phyloP scores from a whole-genome alignment of 208 protist species.

The Acanthamoeba sp. region DNA sequence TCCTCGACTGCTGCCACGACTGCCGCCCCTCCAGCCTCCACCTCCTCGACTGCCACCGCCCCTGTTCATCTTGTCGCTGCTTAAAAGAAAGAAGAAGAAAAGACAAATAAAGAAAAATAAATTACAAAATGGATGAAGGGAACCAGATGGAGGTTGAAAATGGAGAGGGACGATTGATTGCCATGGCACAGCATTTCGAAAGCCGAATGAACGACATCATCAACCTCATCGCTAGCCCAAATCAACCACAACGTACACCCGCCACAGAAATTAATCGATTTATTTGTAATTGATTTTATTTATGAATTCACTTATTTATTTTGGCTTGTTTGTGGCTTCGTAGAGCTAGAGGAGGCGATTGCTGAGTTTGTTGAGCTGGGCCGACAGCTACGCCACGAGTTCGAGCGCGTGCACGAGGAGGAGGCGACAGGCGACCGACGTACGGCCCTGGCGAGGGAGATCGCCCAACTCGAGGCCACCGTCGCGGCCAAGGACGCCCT shows the following conservation, averaged over 20 bases:
- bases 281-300: not conserved
- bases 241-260: not conserved
- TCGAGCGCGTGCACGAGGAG: constrained; percentile 8
- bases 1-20: not conserved
- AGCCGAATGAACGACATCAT: constrained; percentile 7
- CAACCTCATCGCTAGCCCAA: not conserved
- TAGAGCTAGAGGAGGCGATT: not conserved
- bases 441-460: not conserved
- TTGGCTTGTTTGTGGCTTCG: not conserved
- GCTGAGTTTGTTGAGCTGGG: constrained; percentile 8
- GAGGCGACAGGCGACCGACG: not conserved
- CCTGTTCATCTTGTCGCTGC: not conserved
- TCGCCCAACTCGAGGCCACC: not conserved
- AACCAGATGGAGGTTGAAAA: not conserved
- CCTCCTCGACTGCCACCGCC: not conserved
- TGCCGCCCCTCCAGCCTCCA: not conserved
- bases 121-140: not conserved
- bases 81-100: not conserved
- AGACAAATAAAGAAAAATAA: not conserved
- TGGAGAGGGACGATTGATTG: not conserved
- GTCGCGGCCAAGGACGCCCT: constrained; percentile 1
- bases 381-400: not conserved
- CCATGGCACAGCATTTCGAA: constrained; percentile 8
- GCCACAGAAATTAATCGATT: not conserved
- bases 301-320: not conserved